Evolutionary conservation across 2,329 filamentous ascomycete species (phyloP).

Genomic region (Beauveria asiatica): DNA sequence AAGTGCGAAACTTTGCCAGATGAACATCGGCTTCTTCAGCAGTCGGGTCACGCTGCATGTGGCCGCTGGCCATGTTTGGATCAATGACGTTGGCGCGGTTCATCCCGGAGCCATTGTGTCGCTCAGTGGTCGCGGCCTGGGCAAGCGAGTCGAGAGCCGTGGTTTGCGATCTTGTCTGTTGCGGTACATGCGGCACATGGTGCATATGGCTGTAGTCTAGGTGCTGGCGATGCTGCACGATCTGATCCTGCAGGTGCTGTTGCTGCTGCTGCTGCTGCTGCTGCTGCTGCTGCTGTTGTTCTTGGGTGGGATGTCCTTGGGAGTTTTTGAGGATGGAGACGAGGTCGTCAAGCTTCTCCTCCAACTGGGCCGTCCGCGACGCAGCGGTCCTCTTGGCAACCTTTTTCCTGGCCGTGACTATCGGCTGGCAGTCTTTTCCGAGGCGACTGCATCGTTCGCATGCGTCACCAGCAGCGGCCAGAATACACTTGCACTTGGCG

Average conservation of each 20-base stretch:
- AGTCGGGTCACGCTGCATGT: constrained; percentile 21
- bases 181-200: constrained; percentile 11
- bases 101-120: constrained; percentile 11
- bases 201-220: constrained; percentile 10
- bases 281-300: constrained; percentile 13
- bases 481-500: constrained; percentile 41
- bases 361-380: constrained; percentile 35
- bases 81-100: constrained; percentile 9
- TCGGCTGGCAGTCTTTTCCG: constrained; percentile 38
- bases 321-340: constrained; percentile 34
- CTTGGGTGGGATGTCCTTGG: constrained; percentile 7
- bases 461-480: constrained; percentile 23
- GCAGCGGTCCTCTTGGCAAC: constrained; percentile 24
- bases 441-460: constrained; percentile 38
- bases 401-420: constrained; percentile 31
- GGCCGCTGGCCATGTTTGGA: constrained; percentile 7
- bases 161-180: constrained; percentile 6
- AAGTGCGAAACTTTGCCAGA: constrained; percentile 32
- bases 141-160: constrained; percentile 21
- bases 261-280: constrained; percentile 13
- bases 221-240: constrained; percentile 1
- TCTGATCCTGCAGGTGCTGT: constrained; percentile 9
- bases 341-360: constrained; percentile 42
- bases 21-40: constrained; percentile 29
- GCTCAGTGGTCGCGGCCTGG: constrained; percentile 26